Base-by-base conservation (phyloP, 2,329 filamentous ascomycete genomes). In the Neurospora crassa region DNA sequence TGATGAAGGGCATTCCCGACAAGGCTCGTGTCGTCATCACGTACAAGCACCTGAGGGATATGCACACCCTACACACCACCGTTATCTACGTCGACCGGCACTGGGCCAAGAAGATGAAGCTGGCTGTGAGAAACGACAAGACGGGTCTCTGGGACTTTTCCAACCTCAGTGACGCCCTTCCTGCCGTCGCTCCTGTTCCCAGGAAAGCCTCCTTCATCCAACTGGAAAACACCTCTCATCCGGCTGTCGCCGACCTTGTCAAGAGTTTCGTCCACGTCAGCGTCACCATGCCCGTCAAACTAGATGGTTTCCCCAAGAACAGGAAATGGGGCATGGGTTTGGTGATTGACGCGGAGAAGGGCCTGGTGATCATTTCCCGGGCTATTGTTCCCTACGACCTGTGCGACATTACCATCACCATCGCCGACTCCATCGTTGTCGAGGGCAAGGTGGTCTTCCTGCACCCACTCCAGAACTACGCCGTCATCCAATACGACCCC, bases 251-350 rank as follows among this genome's bases (percentile, higher is more conserved):
- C 2, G 93, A 97, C 75, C 89, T 99, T 73, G 92, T 99, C 47
- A 91, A 92, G 75, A 97, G 94, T 79, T 98, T 99, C 79, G 95
- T 99, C 37, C 91, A 96, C 47, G 92, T 99, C 70, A 91, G 92
- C 74, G 97, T 94, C 77, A 92, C 91, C 34, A 95, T 99, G 91
- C 96, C 96, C 0, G 84, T 99, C 73, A 98, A 98, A 84, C 87
- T 99, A 11, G 96, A 99, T 79, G 96, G 96, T n/a, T 99, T 97
- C 79, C 96, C 96, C 6, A 93, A 96, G 80, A 93, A 96, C 75
- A 88, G 94, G 68, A 96, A 97, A 82, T 96, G 94, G 83, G 96
- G 96, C 0, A 97, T 97, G 85, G 96, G 96, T 47, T 84, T 99
- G 45, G 95, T 99, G n/a, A 92, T 99, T 73, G 96, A 99, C 81